A percentile compares a stretch with the other conserved stretches of the same genome.
These are phyloP conservation scores for Colletotrichum liriopes DNA, from an alignment of 2,329 filamentous ascomycete species.

Conservation along the genomic window DNA sequence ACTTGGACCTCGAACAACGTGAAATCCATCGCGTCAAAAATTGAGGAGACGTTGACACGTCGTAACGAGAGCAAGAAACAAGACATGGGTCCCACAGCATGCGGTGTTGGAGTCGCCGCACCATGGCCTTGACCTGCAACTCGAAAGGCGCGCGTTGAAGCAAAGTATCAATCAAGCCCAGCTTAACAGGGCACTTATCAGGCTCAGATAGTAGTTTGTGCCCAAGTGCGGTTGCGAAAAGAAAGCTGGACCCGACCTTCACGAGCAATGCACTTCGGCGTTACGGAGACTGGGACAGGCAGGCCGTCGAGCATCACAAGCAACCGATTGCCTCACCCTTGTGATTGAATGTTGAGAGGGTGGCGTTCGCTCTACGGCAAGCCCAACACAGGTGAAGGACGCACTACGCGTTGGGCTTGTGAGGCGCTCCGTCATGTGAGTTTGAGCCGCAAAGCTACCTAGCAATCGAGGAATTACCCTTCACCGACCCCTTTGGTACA, in stretches of 20 bases:
- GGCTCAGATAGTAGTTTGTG: neutral
- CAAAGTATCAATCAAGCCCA: neutral
- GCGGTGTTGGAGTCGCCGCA: neutral
- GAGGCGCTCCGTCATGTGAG: conserved; percentile 29
- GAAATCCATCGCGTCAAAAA: neutral
- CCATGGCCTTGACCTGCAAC: neutral
- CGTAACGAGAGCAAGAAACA: no score
- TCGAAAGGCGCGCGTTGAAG: neutral
- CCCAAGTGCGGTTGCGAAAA: neutral
- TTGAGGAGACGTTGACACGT: neutral
- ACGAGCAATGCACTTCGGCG: neutral
- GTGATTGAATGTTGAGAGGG: conserved; percentile 15
- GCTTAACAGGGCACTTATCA: neutral
- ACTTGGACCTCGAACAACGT: neutral
- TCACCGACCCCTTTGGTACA: conserved; percentile 31
- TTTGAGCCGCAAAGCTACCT: conserved; percentile 38
- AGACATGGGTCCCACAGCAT: neutral
- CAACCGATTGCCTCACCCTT: conserved; percentile 18
- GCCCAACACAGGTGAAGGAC: conserved; percentile 11
- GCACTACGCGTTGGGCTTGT: conserved; percentile 4
- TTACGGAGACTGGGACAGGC: neutral
- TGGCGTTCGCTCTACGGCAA: conserved; percentile 16
- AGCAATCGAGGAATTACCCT: neutral
- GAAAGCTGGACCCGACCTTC: neutral
- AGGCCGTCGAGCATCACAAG: conserved; percentile 13